These are phyloP conservation scores for Rachicladosporium sp. DNA, from an alignment of 2,329 filamentous ascomycete species.

Conservation along the genomic window DNA sequence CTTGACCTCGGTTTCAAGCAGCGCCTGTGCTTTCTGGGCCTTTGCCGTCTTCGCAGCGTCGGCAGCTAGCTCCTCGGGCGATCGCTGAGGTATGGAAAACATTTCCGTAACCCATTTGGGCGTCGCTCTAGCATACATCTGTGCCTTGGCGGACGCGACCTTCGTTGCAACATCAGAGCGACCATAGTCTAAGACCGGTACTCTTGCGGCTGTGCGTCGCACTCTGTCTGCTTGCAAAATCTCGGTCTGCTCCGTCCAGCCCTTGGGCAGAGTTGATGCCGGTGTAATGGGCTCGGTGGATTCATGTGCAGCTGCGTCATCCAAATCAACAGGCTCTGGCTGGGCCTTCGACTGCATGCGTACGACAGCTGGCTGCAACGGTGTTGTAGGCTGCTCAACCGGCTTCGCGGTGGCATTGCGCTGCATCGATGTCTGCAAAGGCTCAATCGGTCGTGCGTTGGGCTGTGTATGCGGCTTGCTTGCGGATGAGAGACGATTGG, in stretches of 20 bases:
- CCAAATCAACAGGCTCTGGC: slow-evolving; percentile 9
- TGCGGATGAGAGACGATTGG: too few species aligned
- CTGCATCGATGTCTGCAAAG: too few species aligned
- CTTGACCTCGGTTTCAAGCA: slow-evolving; percentile 15
- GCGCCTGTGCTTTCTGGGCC: slow-evolving; percentile 15
- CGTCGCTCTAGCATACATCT: slow-evolving; percentile 2
- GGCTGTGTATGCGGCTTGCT: too few species aligned
- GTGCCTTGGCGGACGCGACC: too few species aligned
- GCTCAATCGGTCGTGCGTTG: too few species aligned
- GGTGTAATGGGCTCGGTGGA: slow-evolving; percentile 15
- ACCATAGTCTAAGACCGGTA: neutral
- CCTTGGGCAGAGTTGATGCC: slow-evolving; percentile 11
- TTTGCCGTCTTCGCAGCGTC: slow-evolving; percentile 10
- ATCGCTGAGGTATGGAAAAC: slow-evolving; percentile 9
- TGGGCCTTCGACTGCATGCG: slow-evolving; percentile 17
- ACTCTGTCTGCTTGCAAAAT: slow-evolving; percentile 18
- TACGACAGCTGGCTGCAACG: slow-evolving; percentile 15
- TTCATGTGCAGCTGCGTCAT: slow-evolving; percentile 21
- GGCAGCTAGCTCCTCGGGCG: slow-evolving; percentile 7
- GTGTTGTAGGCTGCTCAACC: neutral
- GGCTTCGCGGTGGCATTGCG: too few species aligned
- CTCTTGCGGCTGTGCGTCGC: slow-evolving; percentile 9
- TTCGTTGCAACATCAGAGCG: too few species aligned
- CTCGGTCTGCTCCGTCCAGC: slow-evolving; percentile 16
- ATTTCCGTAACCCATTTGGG: slow-evolving; percentile 17